Conservation (phyloP, 306 rosid genomes). For the Gastrolobium bilobum region DNA sequence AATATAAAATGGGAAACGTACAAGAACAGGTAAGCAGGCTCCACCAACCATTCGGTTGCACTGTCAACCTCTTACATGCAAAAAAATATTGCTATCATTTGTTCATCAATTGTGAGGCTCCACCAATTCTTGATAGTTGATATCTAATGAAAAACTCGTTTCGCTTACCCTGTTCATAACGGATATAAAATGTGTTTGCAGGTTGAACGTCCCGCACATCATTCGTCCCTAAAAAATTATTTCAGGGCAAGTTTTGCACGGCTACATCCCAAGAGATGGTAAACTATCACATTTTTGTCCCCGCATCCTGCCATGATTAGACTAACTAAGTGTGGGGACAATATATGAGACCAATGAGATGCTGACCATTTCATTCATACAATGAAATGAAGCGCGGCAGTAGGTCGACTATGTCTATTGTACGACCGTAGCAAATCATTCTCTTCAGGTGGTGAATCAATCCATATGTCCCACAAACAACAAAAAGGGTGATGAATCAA, state of each 20-base stretch:
- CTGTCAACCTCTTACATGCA: conserved; percentile 63
- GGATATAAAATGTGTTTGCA: conserved; percentile 23
- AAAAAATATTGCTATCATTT: conserved; percentile 49
- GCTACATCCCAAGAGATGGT: conserved; percentile 38
- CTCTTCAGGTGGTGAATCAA: conserved; percentile 37
- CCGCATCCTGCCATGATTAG: conserved; percentile 31
- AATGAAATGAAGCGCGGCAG: not conserved
- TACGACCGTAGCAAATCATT: conserved; percentile 40
- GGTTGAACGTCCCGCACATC: conserved; percentile 54
- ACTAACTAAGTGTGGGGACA: conserved; percentile 46
- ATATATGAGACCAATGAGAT: not conserved
- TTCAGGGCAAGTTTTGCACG: conserved; percentile 50
- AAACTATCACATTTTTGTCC: conserved; percentile 41
- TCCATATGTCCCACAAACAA: conserved; percentile 9
- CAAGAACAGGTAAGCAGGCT: conserved; percentile 40
- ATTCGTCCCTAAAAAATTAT: conserved; percentile 7
- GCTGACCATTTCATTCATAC: conserved; percentile 1
- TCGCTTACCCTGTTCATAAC: not conserved
- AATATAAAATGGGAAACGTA: conserved; percentile 28
- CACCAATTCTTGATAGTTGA: conserved; percentile 55
- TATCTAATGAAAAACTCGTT: conserved; percentile 34
- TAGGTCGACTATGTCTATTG: conserved; percentile 39
- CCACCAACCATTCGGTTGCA: conserved; percentile 63
- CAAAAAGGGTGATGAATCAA: conserved; percentile 34
- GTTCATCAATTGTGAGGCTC: conserved; percentile 55